A percentile compares a stretch with the other conserved stretches of the same genome.
phyloP scores from a whole-genome alignment of 2,329 filamentous ascomycete genomes.

The Colletotrichum shisoi region DNA sequence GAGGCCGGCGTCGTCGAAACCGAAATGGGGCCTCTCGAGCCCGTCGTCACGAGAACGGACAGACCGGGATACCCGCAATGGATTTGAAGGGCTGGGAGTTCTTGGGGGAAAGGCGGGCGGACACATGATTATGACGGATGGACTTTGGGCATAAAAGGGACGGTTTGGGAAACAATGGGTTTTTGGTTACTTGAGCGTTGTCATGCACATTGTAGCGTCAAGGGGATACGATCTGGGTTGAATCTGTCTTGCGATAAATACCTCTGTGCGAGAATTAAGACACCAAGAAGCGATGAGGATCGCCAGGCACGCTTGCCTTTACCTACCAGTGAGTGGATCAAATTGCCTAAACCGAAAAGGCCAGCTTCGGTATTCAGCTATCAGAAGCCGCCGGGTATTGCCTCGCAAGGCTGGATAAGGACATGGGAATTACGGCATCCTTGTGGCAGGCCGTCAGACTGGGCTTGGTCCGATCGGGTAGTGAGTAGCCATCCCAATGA shows the following conservation, averaged over 20 bases:
- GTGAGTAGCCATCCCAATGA: background rate
- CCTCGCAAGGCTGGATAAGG: background rate
- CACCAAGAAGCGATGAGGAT: background rate
- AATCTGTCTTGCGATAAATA: background rate
- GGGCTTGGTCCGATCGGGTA: background rate
- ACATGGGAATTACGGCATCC: background rate
- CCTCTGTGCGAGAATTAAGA: background rate
- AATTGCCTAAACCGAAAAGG: background rate
- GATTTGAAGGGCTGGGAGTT: constrained; percentile 15
- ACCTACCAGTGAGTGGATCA: background rate
- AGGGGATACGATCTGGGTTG: background rate
- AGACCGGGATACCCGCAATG: constrained; percentile 28
- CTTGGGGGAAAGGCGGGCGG: background rate
- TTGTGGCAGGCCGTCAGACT: background rate
- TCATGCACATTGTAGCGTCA: background rate
- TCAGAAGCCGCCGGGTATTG: background rate
- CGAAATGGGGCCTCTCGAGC: constrained; percentile 6
- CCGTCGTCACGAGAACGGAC: constrained; percentile 1
- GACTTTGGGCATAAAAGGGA: background rate
- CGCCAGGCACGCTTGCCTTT: background rate
- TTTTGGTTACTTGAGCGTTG: constrained; percentile 8
- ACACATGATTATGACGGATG: background rate
- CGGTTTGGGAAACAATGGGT: no score
- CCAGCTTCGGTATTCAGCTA: background rate
- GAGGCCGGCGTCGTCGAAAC: constrained; percentile 25